Evolutionary conservation across 2,329 filamentous ascomycete species (phyloP).

Genomic region (Diaporthe eres): DNA sequence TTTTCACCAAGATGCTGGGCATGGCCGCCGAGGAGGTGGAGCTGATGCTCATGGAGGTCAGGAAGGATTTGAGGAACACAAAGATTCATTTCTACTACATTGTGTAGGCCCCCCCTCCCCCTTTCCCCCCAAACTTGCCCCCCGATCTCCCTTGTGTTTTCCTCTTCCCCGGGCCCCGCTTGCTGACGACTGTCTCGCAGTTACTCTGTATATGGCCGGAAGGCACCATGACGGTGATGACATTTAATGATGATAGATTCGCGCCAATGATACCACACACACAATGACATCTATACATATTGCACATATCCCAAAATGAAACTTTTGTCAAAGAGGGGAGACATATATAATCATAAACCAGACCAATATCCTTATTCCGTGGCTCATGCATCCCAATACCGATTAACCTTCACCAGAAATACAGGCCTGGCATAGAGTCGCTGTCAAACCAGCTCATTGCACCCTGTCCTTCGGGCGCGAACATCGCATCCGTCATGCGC

Average conservation of each 20-base stretch:
- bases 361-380: background rate
- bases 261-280: slow-evolving; percentile 31
- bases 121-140: too few relatives aligned
- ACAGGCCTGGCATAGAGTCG: slow-evolving; percentile 22
- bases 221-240: slow-evolving; percentile 32
- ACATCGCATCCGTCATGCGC: slow-evolving; percentile 34
- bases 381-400: background rate
- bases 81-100: slow-evolving; percentile 52
- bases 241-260: slow-evolving; percentile 22
- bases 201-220: slow-evolving; percentile 40
- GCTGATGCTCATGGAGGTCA: slow-evolving; percentile 49
- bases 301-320: slow-evolving; percentile 15
- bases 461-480: slow-evolving; percentile 10
- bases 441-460: slow-evolving; percentile 30
- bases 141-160: too few relatives aligned
- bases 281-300: background rate
- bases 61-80: slow-evolving; percentile 49
- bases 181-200: background rate
- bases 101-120: slow-evolving; percentile 44
- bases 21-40: slow-evolving; percentile 51
- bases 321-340: background rate
- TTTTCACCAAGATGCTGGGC: slow-evolving; percentile 50
- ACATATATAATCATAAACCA: background rate
- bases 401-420: slow-evolving; percentile 12
- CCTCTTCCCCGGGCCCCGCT: too few relatives aligned